Base-by-base conservation (phyloP, 2,329 filamentous ascomycete species). In the Talaromyces sp. region DNA sequence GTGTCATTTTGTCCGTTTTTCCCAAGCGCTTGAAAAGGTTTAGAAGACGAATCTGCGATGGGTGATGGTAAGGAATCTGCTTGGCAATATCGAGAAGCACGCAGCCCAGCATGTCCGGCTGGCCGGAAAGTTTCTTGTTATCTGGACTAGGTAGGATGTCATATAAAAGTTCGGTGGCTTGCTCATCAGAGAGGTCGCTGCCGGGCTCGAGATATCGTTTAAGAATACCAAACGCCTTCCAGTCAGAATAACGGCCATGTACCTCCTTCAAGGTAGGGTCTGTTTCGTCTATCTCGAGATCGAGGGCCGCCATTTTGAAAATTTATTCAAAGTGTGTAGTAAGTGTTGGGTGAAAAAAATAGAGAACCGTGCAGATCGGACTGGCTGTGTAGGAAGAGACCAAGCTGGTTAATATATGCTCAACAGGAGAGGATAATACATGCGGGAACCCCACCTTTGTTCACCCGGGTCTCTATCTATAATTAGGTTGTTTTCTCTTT, bases 31-130 rank as follows among this genome's bases (percentile, higher is more conserved):
- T 53, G 14, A 43, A 13, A 29, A 56, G 24, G 11, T 49, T 27
- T 13, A 27, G 13, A n/a, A 58, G 35, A n/a, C 24, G 19, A 13
- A 38, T 58, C 49, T 58, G 56, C 11, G 31, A 46, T 41, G n/a
- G 46, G 38, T 58, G 29, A 3, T 32, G 26, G 49, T 58, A 43
- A 19, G 56, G 31, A 43, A 58, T 58, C 21, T 52, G 56, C 31
- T 27, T 19, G 11, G 27, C 46, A 14, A 51, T 11, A 13, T 58
- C 56, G 27, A 55, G n/a, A 38, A 55, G 11, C 17, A 55, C 29
- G 21, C 27, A 19, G 19, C 13, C 17, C 5, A 55, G 29, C 52
- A 55, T 55, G 6, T 9, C 11, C 29, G 52, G 52, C 35, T 55
- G 27, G 9, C 52, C 52, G 9, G 17, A 6, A 3, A 55, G n/a